These are phyloP conservation scores for Monosporascus sp. DNA, from an alignment of 2,329 filamentous ascomycete species.

Conservation along the genomic window DNA sequence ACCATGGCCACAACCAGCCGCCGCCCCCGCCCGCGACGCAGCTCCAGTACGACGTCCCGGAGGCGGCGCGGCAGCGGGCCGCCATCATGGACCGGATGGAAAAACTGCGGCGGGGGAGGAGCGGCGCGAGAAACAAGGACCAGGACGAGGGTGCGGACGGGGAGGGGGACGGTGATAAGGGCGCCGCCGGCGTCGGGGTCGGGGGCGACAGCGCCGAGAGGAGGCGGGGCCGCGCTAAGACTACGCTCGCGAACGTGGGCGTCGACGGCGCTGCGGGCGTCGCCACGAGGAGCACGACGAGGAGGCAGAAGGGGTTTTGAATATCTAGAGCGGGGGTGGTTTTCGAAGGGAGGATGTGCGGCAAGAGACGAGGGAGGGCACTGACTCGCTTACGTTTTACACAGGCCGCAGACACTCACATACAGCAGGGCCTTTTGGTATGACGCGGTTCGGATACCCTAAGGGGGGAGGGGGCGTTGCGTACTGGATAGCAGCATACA, in stretches of 20 bases:
- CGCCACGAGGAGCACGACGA: slow-evolving; percentile 10
- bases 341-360: too few relatives aligned
- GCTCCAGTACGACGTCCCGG: slow-evolving; percentile 47
- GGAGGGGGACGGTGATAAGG: neutral
- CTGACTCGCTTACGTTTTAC: too few relatives aligned
- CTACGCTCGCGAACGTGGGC: slow-evolving; percentile 2
- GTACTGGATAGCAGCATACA: too few relatives aligned
- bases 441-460: too few relatives aligned
- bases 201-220: neutral
- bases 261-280: neutral
- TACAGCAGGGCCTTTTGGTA: too few relatives aligned
- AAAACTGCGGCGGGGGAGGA: neutral
- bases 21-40: slow-evolving; percentile 42
- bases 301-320: slow-evolving; percentile 9
- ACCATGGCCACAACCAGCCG: neutral
- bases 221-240: slow-evolving; percentile 3
- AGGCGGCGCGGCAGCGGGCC: slow-evolving; percentile 33
- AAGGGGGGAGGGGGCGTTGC: too few relatives aligned
- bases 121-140: neutral
- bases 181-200: neutral
- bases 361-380: too few relatives aligned
- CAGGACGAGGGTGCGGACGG: neutral
- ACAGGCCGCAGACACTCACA: too few relatives aligned
- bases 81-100: slow-evolving; percentile 20
- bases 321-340: neutral